Percentiles rank a stretch among this genome's conserved stretches.
Conservation (phyloP, 345 rosid species). For the Aquilaria malaccensis region DNA sequence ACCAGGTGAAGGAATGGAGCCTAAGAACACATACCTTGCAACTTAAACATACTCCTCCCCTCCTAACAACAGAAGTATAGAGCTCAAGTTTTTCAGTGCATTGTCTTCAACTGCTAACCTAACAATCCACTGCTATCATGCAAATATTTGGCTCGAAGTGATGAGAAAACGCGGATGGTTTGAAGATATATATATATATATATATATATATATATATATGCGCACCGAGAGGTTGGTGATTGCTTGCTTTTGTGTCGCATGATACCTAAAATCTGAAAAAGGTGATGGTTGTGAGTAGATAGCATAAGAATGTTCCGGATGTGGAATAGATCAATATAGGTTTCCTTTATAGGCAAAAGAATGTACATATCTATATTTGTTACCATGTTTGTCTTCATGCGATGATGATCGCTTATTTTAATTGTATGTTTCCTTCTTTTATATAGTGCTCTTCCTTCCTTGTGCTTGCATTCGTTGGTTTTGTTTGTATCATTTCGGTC, state of each 20-base stretch:
- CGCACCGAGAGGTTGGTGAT: too few species aligned
- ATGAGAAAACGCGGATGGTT: background rate
- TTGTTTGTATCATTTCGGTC: too few species aligned
- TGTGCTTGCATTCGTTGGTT: too few species aligned
- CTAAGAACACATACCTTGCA: conserved; percentile 58
- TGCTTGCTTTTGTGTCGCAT: background rate
- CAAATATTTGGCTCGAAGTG: conserved; percentile 12
- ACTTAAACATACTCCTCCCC: conserved; percentile 21
- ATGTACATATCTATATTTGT: conserved; percentile 16
- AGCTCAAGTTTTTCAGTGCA: conserved; percentile 14
- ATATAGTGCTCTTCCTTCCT: too few species aligned
- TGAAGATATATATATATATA: too few species aligned
- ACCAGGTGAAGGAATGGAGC: conserved; percentile 68
- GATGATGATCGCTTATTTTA: too few species aligned
- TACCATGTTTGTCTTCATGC: conserved; percentile 1
- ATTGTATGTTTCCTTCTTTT: too few species aligned
- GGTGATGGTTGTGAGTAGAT: conserved; percentile 6
- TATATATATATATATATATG: too few species aligned
- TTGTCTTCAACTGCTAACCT: conserved; percentile 16
- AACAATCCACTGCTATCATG: background rate
- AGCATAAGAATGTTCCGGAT: conserved; percentile 1
- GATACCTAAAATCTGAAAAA: background rate
- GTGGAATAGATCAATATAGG: conserved; percentile 10
- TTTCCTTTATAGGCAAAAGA: conserved; percentile 8
- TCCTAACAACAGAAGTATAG: conserved; percentile 31